phyloP scores from a whole-genome alignment of 305 asterid species.

The Fraxinus paxiana region DNA sequence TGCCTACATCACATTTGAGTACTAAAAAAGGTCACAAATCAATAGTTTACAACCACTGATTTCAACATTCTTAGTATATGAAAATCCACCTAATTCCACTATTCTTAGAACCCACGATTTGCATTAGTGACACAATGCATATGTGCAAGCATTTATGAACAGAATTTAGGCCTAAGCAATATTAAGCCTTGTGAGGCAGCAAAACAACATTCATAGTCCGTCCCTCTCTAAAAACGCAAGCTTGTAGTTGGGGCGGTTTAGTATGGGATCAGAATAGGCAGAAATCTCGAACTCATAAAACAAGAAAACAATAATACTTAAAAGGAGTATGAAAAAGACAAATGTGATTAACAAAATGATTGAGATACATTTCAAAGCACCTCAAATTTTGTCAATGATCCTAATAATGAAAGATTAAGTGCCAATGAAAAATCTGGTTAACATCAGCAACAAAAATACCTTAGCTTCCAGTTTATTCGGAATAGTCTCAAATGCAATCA shows the following conservation, averaged over 20 bases:
- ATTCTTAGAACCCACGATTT: background rate
- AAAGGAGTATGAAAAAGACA: background rate
- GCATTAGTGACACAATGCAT: background rate
- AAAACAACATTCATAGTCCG: background rate
- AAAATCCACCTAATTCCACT: background rate
- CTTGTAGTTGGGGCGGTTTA: background rate
- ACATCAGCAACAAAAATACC: constrained; percentile 30
- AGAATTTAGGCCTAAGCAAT: background rate
- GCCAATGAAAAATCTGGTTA: background rate
- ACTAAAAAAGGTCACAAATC: background rate
- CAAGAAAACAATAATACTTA: background rate
- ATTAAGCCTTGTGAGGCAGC: background rate
- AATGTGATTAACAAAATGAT: background rate
- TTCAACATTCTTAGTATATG: background rate
- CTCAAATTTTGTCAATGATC: background rate
- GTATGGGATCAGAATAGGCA: background rate
- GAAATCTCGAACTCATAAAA: background rate
- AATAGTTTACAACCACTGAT: background rate
- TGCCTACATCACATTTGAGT: constrained; percentile 40
- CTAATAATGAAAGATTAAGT: background rate
- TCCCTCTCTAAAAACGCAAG: background rate
- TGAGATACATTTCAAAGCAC: background rate
- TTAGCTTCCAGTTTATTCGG: constrained; percentile 70
- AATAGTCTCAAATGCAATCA: constrained; percentile 80
- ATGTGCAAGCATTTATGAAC: background rate